Base-by-base conservation (phyloP, 1,284 basidiomycete genomes). In the Cutaneotrichosporon spelunceum region DNA sequence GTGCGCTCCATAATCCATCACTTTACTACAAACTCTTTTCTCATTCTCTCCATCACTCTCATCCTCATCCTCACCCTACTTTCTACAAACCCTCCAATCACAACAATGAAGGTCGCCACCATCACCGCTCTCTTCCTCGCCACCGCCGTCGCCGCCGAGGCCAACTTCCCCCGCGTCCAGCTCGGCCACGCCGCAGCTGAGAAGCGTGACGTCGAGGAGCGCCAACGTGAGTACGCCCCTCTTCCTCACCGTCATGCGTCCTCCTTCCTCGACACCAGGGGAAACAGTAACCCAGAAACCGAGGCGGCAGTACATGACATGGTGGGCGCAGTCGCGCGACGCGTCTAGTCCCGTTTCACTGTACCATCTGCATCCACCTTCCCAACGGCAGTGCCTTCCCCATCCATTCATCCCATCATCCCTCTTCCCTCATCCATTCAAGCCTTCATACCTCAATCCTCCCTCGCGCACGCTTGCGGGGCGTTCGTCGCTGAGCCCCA, bases 41-140 rank as follows among this genome's bases (percentile, higher is more conserved):
- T 23, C 27, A 11, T 29, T 33, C 30, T 49, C 33, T 27, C 33
- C n/a, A n/a, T 10, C 8, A 14, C 26, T 16, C 14, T 44, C 39
- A 21, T 44, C 39, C 26, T 21, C 39, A 42, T 36, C 10, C 23
- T 44, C 49, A n/a, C 29, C n/a, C 23, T 5, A n/a, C 26, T 6
- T 50, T 49, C n/a, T 33, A 61, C 52, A 36, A 39, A 26, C 44
- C 23, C 21, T 19, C 5, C 29, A 21, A 6, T 4, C 13, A 36
- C 30, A 36, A 53, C 60, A 62, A 68, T 70, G 69, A 66, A 65
- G 49, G 54, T 66, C 65, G 56, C 65, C 52, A 47, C 59, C 59
- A 24, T 67, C 39, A 21, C 63, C 54, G 36, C 65, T 21, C 8
- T 67, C 53, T 60, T 64, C 42, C 47, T 68, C 59, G 33, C 66